Evolutionary conservation across 78 protist species (phyloP).

Genomic region (Tieghemostelium lacteum): DNA sequence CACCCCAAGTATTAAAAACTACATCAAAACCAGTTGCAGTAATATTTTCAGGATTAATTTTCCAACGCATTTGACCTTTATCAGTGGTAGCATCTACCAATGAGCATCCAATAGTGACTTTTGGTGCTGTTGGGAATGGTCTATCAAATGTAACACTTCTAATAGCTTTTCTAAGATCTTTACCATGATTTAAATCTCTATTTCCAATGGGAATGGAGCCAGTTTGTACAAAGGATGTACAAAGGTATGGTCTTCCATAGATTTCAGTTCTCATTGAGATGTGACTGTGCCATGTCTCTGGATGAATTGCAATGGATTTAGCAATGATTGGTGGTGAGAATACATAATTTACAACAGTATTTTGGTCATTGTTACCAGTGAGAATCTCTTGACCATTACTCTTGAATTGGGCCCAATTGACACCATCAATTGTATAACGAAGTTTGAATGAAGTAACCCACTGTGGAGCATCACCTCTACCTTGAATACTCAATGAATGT

Average conservation of each 20-base stretch:
- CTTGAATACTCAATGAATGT: not conserved
- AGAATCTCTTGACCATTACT: conserved; percentile 9
- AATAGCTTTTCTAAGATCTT: conserved; percentile 9
- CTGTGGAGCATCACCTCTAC: conserved; percentile 7
- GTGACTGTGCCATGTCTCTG: conserved; percentile 27
- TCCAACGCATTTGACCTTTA: not conserved
- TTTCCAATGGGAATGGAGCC: not conserved
- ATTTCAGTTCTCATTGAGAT: conserved; percentile 28
- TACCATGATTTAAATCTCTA: conserved; percentile 15
- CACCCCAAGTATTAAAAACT: conserved; percentile 27
- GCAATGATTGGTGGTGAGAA: conserved; percentile 27
- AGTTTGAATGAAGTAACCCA: not conserved
- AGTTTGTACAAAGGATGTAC: not conserved
- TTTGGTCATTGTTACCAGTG: conserved; percentile 2
- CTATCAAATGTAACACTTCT: not conserved
- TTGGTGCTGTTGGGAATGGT: not conserved
- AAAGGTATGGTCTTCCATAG: conserved; percentile 1
- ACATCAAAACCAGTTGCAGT: conserved; percentile 17
- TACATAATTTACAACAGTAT: not conserved
- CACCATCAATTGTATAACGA: conserved; percentile 1
- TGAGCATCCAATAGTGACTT: not conserved
- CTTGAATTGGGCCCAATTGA: not conserved
- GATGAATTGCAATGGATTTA: conserved; percentile 48
- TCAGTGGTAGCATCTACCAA: not conserved
- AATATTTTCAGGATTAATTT: not conserved